phyloP scores from a whole-genome alignment of 306 rosid genomes.

The Pyrus betulifolia region DNA sequence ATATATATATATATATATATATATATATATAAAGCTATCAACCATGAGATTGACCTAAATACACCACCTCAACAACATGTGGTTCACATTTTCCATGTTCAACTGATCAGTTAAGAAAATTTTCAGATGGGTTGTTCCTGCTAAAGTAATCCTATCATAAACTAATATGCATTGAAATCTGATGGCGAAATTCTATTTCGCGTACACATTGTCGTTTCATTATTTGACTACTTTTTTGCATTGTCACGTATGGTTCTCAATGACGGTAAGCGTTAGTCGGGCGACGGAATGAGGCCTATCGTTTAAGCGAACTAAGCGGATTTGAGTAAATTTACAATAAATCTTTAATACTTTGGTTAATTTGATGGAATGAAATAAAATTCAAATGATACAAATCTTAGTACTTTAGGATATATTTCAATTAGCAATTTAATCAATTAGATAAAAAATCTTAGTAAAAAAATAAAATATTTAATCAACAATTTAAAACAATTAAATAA shows the following conservation, averaged over 20 bases:
- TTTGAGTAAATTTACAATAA: no score
- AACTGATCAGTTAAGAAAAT: neutral
- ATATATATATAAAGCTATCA: no score
- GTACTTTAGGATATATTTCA: no score
- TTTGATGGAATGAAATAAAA: no score
- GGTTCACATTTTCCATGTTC: neutral
- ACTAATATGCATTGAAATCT: neutral
- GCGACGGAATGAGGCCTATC: fast-evolving
- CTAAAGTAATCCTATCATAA: neutral
- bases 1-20: no score
- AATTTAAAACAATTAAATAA: no score
- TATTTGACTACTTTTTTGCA: neutral
- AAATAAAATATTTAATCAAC: no score
- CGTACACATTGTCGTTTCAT: neutral
- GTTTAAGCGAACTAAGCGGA: fast-evolving
- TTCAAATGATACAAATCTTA: no score
- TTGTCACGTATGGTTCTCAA: neutral
- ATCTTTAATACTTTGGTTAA: no score
- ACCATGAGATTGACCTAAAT: neutral
- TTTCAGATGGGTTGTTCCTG: neutral
- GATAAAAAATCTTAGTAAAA: no score
- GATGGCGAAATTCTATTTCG: no score
- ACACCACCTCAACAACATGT: neutral
- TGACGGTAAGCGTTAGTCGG: fast-evolving
- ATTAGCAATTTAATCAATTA: no score